Conservation (phyloP, 495 filamentous ascomycete species). For the Hypoxylon subgilvum region DNA sequence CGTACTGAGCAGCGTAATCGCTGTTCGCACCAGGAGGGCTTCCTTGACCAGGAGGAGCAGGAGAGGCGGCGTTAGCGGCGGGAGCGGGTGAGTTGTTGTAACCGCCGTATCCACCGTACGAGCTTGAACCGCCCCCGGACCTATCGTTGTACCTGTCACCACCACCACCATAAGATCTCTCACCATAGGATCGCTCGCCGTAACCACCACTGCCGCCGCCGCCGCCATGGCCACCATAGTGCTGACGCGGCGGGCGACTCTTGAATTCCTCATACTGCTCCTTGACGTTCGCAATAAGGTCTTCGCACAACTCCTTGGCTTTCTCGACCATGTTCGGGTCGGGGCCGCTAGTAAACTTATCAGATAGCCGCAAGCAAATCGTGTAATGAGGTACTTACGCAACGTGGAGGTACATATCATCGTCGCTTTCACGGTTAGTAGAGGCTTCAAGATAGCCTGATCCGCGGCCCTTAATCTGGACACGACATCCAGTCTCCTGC, state of each 20-base stretch:
- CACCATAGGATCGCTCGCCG: conserved; percentile 47
- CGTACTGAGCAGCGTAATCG: conserved; percentile 80
- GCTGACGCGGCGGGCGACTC: conserved; percentile 74
- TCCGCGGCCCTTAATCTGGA: conserved; percentile 97
- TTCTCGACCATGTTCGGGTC: conserved; percentile 83
- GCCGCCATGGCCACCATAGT: conserved; percentile 55
- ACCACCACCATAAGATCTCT: conserved; percentile 42
- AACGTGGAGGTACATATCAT: conserved; percentile 93
- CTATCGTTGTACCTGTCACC: conserved; percentile 38
- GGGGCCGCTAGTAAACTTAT: conserved; percentile 69
- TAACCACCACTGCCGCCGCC: conserved; percentile 40
- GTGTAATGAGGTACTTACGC: conserved; percentile 64
- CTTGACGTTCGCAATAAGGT: conserved; percentile 81
- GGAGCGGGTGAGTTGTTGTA: conserved; percentile 48
- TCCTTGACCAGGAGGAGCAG: conserved; percentile 44
- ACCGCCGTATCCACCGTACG: conserved; percentile 46
- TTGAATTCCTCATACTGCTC: conserved; percentile 90
- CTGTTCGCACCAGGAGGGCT: conserved; percentile 49
- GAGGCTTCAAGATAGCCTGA: conserved; percentile 90
- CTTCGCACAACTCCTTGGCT: conserved; percentile 86
- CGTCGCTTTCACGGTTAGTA: conserved; percentile 86
- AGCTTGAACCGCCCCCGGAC: conserved; percentile 42
- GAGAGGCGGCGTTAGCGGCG: conserved; percentile 33
- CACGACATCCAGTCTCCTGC: conserved; percentile 88
- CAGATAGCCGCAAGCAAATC: conserved; percentile 31